Evolutionary conservation across 768 basidiomycete genomes (phyloP).

Genomic region (Mycena rosella): DNA sequence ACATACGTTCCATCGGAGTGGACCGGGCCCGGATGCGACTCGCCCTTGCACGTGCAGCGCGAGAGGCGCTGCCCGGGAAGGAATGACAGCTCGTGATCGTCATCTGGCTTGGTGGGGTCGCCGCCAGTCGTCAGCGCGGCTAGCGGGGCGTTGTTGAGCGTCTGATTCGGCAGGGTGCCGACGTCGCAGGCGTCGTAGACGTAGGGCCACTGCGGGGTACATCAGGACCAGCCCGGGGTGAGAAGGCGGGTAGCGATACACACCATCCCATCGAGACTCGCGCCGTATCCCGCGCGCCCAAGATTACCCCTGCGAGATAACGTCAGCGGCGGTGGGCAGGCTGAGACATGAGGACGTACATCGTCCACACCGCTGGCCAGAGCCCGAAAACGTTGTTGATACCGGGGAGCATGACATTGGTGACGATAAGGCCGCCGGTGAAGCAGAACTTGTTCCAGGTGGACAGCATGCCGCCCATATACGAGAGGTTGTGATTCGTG

Average conservation of each 20-base stretch:
- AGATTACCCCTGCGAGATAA: conserved; percentile 1
- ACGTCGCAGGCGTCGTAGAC: background rate
- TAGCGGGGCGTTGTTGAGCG: background rate
- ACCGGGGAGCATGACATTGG: conserved; percentile 56
- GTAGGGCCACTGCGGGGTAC: background rate
- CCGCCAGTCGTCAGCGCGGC: background rate
- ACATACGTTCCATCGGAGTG: conserved; percentile 82
- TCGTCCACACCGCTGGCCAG: conserved; percentile 19
- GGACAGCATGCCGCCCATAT: conserved; percentile 47
- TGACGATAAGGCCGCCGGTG: conserved; percentile 79
- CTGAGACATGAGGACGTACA: background rate
- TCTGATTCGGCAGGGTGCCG: background rate
- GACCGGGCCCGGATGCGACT: conserved; percentile 90
- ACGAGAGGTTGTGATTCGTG: conserved; percentile 77
- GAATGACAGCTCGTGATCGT: background rate
- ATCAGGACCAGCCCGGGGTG: too few relatives aligned
- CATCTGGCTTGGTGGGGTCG: background rate
- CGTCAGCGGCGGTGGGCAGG: background rate
- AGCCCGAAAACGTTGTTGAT: conserved; percentile 44
- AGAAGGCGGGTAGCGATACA: background rate
- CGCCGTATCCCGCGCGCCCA: conserved; percentile 7
- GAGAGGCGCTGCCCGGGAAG: conserved; percentile 62
- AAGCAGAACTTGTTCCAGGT: conserved; percentile 81
- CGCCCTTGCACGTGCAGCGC: conserved; percentile 87
- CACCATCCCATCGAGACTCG: conserved; percentile 12